Percentiles rank a stretch among this genome's conserved stretches.
Evolutionary conservation across 75 land plant genomes (phyloP).

Genomic region (Pinus tabuliformis): DNA sequence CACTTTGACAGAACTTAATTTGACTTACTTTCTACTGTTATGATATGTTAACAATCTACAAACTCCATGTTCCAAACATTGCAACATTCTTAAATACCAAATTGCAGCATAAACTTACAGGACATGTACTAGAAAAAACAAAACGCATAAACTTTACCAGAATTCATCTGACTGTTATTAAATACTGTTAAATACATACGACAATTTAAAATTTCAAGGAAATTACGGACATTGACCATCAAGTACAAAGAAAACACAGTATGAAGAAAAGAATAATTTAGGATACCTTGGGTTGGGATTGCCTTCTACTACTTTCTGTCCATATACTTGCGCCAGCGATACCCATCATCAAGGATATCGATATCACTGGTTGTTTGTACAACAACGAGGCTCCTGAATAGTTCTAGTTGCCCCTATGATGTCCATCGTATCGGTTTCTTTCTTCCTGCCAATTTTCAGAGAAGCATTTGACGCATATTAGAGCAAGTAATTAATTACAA

Average conservation of each 20-base stretch:
- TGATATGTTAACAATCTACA: not conserved
- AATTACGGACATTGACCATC: not conserved
- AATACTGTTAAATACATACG: not conserved
- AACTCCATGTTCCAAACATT: not conserved
- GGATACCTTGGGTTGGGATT: conserved; percentile 60
- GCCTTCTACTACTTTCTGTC: too few species aligned
- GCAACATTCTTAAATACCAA: not conserved
- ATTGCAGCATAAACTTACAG: not conserved
- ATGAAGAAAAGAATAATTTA: not conserved
- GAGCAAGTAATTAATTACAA: not conserved
- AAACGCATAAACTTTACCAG: not conserved
- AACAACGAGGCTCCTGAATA: not conserved
- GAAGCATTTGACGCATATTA: not conserved
- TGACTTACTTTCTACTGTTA: not conserved
- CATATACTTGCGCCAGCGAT: too few species aligned
- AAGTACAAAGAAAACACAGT: not conserved
- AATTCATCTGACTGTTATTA: not conserved
- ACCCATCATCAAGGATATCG: conserved; percentile 71
- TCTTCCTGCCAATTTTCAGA: conserved; percentile 10
- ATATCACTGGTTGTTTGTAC: conserved; percentile 35
- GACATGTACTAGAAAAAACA: not conserved
- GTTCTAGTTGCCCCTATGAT: too few species aligned
- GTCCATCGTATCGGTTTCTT: too few species aligned
- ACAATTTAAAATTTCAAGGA: not conserved
- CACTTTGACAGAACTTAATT: not conserved